Conservation (phyloP, 345 rosid species). For the Eucalyptus dawsonii region DNA sequence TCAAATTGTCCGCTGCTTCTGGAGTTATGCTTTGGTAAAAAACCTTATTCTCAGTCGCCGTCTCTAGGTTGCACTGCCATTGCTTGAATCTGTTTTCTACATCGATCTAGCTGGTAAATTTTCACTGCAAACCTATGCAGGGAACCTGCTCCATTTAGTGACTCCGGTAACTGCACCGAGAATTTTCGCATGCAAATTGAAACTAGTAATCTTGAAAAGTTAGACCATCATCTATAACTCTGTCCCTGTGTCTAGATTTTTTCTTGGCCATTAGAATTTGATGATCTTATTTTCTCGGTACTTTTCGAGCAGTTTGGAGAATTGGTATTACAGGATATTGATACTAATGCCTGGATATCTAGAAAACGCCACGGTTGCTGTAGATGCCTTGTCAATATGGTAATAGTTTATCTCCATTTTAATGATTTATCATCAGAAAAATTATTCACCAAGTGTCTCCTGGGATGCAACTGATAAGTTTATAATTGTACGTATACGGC, state of each 20-base stretch:
- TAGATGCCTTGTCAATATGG: slow-evolving; percentile 28
- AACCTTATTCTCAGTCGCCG: background rate
- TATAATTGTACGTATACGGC: background rate
- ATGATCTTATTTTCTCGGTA: background rate
- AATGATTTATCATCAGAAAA: background rate
- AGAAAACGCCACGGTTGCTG: slow-evolving; percentile 16
- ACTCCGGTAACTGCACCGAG: background rate
- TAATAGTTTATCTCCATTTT: background rate
- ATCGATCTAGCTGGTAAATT: background rate
- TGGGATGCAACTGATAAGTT: background rate
- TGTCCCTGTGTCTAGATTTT: background rate
- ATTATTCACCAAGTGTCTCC: background rate
- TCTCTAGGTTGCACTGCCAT: background rate
- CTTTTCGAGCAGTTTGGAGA: slow-evolving; percentile 16
- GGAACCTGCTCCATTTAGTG: background rate
- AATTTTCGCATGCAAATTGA: background rate
- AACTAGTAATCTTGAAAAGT: background rate
- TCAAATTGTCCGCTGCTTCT: slow-evolving; percentile 22
- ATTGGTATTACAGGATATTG: slow-evolving; percentile 32
- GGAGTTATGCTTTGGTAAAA: slow-evolving; percentile 31
- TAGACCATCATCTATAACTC: background rate
- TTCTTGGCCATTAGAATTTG: background rate
- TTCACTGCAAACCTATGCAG: background rate
- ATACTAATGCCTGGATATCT: slow-evolving; percentile 26
- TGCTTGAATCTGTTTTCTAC: background rate